Percentiles rank a stretch among this genome's conserved stretches.
Conservation (phyloP, 1,284 basidiomycete genomes). For the Spongiforma sp. region DNA sequence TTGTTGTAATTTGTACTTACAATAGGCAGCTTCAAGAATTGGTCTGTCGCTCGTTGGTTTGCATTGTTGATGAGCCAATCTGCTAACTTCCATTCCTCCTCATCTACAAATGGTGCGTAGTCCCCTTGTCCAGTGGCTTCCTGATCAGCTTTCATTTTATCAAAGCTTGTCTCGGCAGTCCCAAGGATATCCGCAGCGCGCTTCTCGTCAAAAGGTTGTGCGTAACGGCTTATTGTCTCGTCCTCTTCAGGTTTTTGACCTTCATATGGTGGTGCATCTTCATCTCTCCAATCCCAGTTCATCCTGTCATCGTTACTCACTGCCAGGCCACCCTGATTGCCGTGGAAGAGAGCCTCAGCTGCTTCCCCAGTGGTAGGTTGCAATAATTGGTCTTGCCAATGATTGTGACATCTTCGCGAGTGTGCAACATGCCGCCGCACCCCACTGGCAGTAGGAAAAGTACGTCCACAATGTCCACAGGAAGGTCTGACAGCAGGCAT, state of each 20-base stretch:
- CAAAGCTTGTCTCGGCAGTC: background rate
- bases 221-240: too few relatives aligned
- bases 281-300: too few relatives aligned
- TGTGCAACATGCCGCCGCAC: background rate
- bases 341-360: background rate
- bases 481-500: background rate
- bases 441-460: background rate
- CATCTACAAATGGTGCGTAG: background rate
- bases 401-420: background rate
- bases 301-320: too few relatives aligned
- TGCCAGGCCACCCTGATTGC: background rate
- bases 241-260: too few relatives aligned
- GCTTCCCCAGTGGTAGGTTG: background rate
- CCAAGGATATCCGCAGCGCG: background rate
- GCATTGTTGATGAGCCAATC: background rate
- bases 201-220: too few relatives aligned
- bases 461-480: background rate
- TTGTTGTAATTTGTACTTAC: too few relatives aligned
- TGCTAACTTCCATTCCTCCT: background rate
- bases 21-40: background rate
- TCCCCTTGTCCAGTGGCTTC: background rate
- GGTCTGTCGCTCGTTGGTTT: background rate
- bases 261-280: too few relatives aligned
- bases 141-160: background rate
- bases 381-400: background rate